These are phyloP conservation scores for Saccharomyces paradoxus DNA, from an alignment of 805 yeast genomes.

Conservation along the genomic window DNA sequence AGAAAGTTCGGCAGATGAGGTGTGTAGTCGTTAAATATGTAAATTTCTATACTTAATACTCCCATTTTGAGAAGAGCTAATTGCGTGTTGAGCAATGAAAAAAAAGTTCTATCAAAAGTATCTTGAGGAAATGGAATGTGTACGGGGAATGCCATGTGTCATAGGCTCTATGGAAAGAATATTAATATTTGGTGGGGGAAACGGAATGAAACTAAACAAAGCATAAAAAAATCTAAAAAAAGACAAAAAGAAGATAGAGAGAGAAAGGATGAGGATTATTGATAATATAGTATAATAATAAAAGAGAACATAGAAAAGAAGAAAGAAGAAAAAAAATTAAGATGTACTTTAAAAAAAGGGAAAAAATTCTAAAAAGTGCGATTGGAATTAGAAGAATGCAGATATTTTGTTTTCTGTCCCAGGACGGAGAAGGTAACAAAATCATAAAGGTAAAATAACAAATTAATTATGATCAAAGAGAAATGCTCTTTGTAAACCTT, in stretches of 20 bases:
- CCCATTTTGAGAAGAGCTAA: background rate
- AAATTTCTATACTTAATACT: background rate
- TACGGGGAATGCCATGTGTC: background rate
- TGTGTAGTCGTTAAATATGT: background rate
- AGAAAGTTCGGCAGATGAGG: background rate
- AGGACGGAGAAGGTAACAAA: background rate
- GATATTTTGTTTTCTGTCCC: background rate
- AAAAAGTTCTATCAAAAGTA: background rate
- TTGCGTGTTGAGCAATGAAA: background rate
- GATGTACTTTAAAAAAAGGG: background rate
- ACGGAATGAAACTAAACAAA: background rate
- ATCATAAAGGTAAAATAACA: constrained; percentile 14
- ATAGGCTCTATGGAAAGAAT: background rate
- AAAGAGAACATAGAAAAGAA: constrained; percentile 5
- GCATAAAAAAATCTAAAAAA: constrained; percentile 7
- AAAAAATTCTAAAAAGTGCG: background rate
- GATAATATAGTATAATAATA: constrained; percentile 4
- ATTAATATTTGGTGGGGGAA: background rate
- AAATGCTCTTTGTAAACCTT: background rate
- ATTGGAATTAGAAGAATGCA: constrained; percentile 2
- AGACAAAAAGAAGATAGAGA: constrained; percentile 6
- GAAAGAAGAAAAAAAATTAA: constrained; percentile 3
- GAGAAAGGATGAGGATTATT: constrained; percentile 5
- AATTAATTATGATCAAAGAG: constrained; percentile 7
- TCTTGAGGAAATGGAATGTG: background rate